Conservation (phyloP, 1,284 basidiomycete species). For the Ganoderma meredithae region DNA sequence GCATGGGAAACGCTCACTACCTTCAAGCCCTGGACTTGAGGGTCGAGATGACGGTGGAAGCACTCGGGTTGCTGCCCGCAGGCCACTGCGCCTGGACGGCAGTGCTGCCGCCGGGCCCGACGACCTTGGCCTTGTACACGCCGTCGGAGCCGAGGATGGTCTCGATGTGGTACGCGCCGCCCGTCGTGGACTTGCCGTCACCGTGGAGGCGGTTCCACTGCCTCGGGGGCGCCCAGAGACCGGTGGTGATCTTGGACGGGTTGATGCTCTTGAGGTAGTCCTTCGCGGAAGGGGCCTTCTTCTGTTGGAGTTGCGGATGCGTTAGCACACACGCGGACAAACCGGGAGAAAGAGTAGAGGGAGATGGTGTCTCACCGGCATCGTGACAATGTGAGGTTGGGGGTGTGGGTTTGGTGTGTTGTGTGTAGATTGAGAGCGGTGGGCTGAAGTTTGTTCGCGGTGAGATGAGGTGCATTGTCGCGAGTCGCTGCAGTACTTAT, state of each 20-base stretch:
- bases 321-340: background rate
- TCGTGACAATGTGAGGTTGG: background rate
- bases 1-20: no score
- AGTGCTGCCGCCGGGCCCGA: background rate
- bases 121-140: conserved; percentile 1
- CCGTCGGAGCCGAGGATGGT: background rate
- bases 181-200: background rate
- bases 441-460: background rate
- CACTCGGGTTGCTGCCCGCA: background rate
- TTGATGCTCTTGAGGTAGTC: background rate
- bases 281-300: background rate
- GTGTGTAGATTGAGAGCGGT: background rate
- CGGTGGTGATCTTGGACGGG: background rate
- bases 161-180: background rate
- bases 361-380: background rate
- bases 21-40: background rate
- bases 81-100: background rate
- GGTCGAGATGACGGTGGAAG: background rate
- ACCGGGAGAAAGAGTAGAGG: background rate
- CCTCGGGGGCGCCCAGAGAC: background rate
- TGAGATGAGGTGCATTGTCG: background rate
- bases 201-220: conserved; percentile 3
- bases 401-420: no score
- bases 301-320: background rate
- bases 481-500: background rate